phyloP scores from a whole-genome alignment of 352 stramenopile genomes.

The Phytopythium mirpurense region DNA sequence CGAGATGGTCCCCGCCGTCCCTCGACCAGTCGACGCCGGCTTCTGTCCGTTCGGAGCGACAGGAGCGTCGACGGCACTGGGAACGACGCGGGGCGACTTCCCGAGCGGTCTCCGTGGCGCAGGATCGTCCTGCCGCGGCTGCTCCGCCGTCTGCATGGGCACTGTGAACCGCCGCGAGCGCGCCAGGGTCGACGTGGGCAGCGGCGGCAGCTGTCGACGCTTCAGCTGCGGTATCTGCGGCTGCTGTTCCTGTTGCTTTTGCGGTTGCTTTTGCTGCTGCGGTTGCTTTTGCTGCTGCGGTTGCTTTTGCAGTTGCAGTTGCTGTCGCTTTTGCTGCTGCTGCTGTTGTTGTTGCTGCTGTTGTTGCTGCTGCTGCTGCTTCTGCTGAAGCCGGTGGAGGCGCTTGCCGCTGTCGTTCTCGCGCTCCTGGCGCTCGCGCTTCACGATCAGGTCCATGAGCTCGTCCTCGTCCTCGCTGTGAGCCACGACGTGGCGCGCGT shows the following conservation, averaged over 20 bases:
- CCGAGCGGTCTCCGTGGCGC: slow-evolving; percentile 10
- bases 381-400: not conserved
- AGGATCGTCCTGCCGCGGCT: not conserved
- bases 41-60: not conserved
- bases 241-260: no score
- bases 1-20: not conserved
- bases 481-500: not conserved
- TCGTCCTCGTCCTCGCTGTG: slow-evolving; percentile 30
- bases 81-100: slow-evolving; percentile 8
- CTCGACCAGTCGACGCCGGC: not conserved
- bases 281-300: not conserved
- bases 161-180: slow-evolving; percentile 6
- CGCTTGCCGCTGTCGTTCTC: slow-evolving; percentile 6
- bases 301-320: slow-evolving; percentile 4
- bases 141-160: slow-evolving; percentile 5
- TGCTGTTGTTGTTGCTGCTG: slow-evolving; percentile 8
- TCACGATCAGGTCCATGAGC: slow-evolving; percentile 31
- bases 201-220: slow-evolving; percentile 6
- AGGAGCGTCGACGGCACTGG: not conserved
- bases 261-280: slow-evolving; percentile 4
- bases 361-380: not conserved
- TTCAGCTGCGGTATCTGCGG: no score
- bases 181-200: not conserved
- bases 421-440: slow-evolving; percentile 24
- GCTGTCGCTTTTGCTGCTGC: not conserved